A percentile compares a stretch with the other conserved stretches of the same genome.
These are phyloP conservation scores for Ophiocordyceps camponoti-leonardi DNA, from an alignment of 2,329 filamentous ascomycete species.

Conservation along the genomic window DNA sequence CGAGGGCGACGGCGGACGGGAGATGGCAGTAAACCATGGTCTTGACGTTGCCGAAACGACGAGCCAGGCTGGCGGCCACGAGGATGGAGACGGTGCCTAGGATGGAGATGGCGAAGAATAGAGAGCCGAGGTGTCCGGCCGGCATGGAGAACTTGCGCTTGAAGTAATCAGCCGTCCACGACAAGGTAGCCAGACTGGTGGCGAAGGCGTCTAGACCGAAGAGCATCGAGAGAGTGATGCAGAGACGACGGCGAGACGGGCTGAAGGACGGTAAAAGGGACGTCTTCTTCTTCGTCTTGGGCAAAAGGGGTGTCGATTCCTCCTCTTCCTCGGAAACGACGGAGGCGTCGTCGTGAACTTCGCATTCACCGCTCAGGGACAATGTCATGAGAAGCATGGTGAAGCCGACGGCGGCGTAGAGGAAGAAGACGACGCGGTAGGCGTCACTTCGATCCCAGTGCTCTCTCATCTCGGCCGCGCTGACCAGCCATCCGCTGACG, in stretches of 20 bases:
- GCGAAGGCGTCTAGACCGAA: neutral
- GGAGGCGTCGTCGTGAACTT: neutral
- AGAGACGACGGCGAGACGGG: neutral
- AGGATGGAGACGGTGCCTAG: neutral
- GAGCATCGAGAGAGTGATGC: neutral
- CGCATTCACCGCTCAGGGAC: neutral
- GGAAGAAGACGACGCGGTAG: neutral
- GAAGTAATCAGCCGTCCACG: neutral
- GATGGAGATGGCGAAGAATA: neutral
- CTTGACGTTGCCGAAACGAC: neutral
- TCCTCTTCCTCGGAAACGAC: neutral
- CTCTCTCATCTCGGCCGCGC: neutral
- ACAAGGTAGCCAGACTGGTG: neutral
- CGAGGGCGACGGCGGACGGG: neutral
- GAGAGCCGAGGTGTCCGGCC: neutral
- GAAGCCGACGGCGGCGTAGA: neutral
- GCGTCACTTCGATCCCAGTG: neutral
- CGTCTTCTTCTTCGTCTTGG: neutral
- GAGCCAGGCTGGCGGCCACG: neutral
- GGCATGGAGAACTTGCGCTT: neutral
- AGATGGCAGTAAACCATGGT: neutral
- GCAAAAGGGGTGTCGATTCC: neutral
- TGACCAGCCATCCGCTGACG: neutral
- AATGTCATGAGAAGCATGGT: neutral
- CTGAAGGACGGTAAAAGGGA: neutral